phyloP scores from a whole-genome alignment of 176 grass and related monocot genomes.

The Puccinellia tenuiflora region DNA sequence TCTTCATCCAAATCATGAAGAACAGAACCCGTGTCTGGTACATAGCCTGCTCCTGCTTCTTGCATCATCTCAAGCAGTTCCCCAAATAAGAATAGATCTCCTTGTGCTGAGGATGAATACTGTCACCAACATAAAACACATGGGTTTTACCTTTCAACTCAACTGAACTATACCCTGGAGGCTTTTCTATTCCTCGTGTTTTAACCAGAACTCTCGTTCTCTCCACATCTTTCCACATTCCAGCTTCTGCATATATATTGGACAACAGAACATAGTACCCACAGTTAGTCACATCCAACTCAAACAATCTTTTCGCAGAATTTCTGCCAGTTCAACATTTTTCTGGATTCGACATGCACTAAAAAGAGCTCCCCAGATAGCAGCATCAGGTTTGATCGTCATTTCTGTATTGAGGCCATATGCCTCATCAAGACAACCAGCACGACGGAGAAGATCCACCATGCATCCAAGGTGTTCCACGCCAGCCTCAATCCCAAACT shows the following conservation, averaged over 20 bases:
- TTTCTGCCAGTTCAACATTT: conserved; percentile 83
- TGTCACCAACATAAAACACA: conserved; percentile 90
- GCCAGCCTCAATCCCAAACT: conserved; percentile 65
- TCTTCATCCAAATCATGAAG: conserved; percentile 87
- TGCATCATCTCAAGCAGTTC: conserved; percentile 57
- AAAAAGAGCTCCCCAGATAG: conserved; percentile 82
- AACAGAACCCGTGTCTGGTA: conserved; percentile 76
- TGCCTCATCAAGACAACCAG: conserved; percentile 77
- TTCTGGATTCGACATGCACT: conserved; percentile 73
- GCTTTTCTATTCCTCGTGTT: conserved; percentile 62
- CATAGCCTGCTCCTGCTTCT: conserved; percentile 77
- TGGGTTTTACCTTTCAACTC: conserved; percentile 77
- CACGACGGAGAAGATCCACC: conserved; percentile 77
- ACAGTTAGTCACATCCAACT: conserved; percentile 63
- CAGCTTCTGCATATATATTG: conserved; percentile 81
- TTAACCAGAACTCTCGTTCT: conserved; percentile 68
- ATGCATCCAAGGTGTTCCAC: conserved; percentile 86
- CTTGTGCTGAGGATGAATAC: conserved; percentile 61
- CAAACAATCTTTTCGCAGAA: conserved; percentile 70
- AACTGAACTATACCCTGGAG: conserved; percentile 79
- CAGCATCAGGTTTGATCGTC: conserved; percentile 76
- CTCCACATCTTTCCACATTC: conserved; percentile 78
- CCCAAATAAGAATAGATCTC: conserved; percentile 79
- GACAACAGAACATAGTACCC: conserved; percentile 85
- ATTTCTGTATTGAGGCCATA: conserved; percentile 72